phyloP scores from a whole-genome alignment of 306 rosid species.

The Cercis canadensis region DNA sequence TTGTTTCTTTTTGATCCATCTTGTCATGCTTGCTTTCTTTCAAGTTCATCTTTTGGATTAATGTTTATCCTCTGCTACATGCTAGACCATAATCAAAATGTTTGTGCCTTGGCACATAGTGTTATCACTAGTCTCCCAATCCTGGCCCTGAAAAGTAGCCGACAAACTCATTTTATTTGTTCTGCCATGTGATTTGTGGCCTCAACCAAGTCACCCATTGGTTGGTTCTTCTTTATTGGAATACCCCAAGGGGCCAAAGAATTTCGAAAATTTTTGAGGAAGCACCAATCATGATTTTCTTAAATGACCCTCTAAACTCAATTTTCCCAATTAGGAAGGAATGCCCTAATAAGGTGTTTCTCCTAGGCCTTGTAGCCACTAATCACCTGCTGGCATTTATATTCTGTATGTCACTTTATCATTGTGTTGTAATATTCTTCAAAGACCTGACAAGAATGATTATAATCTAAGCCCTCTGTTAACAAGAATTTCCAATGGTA shows the following conservation, averaged over 20 bases:
- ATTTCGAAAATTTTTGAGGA: constrained; percentile 26
- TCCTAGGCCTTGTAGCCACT: constrained; percentile 42
- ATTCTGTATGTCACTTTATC: constrained; percentile 21
- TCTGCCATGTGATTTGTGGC: constrained; percentile 85
- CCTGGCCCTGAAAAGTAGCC: constrained; percentile 78
- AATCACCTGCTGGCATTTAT: constrained; percentile 47
- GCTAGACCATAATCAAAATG: constrained; percentile 78
- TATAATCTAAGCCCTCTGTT: constrained; percentile 54
- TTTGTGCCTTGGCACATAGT: constrained; percentile 54
- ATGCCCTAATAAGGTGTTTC: constrained; percentile 56
- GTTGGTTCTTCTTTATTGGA: constrained; percentile 51
- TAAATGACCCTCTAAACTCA: constrained; percentile 36
- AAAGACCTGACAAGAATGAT: constrained; percentile 51
- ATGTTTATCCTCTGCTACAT: constrained; percentile 79
- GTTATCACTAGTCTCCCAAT: constrained; percentile 63
- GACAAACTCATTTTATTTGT: constrained; percentile 86
- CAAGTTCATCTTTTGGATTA: constrained; percentile 55
- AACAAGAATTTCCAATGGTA: constrained; percentile 45
- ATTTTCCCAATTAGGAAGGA: constrained; percentile 67
- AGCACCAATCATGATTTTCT: constrained; percentile 57
- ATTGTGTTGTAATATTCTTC: constrained; percentile 45
- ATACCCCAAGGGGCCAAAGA: constrained; percentile 30
- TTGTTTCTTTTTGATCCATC: constrained; percentile 52
- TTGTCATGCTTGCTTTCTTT: constrained; percentile 53
- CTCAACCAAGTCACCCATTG: constrained; percentile 69